Conservation (phyloP, 2,329 filamentous ascomycete genomes). For the Fusarium sp. region DNA sequence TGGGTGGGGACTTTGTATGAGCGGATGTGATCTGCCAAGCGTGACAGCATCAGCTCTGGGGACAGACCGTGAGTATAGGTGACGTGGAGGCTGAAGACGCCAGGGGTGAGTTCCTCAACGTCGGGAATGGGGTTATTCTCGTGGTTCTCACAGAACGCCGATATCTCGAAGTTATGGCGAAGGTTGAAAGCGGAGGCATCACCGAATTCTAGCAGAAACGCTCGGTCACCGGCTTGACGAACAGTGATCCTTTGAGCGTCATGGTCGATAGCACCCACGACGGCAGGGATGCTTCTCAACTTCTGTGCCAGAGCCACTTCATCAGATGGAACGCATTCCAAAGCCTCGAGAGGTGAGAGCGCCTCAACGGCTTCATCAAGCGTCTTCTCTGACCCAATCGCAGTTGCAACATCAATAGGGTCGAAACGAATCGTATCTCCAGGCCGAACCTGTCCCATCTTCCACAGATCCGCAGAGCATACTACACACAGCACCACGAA, state of each 20-base stretch:
- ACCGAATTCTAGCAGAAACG: conserved; percentile 49
- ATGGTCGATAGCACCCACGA: conserved; percentile 29
- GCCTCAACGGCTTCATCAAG: conserved; percentile 37
- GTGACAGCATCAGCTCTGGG: conserved; percentile 32
- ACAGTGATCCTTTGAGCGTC: conserved; percentile 25
- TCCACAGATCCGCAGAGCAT: conserved; percentile 52
- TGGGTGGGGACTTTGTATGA: conserved; percentile 34
- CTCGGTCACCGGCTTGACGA: conserved; percentile 48
- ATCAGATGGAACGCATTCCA: background rate
- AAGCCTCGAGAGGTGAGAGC: conserved; percentile 8
- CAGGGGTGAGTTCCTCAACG: conserved; percentile 47
- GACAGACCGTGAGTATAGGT: conserved; percentile 37
- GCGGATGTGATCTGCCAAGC: conserved; percentile 35
- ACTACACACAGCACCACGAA: conserved; percentile 53
- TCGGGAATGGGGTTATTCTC: conserved; percentile 38
- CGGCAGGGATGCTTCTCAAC: background rate
- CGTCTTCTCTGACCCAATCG: conserved; percentile 36
- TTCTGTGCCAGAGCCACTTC: background rate
- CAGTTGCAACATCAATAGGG: conserved; percentile 41
- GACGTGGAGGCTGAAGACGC: conserved; percentile 49
- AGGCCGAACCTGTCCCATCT: conserved; percentile 52
- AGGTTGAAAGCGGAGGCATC: conserved; percentile 44
- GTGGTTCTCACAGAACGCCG: conserved; percentile 47
- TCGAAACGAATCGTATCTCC: conserved; percentile 50
- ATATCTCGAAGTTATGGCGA: conserved; percentile 47